A percentile compares a stretch with the other conserved stretches of the same genome.
Conservation (phyloP, 1,284 basidiomycete species). For the Melampsora americana region DNA sequence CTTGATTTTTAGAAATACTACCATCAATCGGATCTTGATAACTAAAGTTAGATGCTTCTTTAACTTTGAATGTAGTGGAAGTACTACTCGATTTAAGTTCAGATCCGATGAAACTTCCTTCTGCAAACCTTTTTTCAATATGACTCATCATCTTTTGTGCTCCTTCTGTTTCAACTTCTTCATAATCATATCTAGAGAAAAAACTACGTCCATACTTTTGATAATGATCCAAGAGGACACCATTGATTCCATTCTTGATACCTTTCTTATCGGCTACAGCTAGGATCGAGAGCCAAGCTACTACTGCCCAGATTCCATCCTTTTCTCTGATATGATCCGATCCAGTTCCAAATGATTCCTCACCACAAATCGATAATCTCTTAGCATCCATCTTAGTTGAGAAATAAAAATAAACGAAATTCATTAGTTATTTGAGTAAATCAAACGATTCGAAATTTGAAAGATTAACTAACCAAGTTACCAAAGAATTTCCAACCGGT, state of each 20-base stretch:
- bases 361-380: slow-evolving; percentile 92
- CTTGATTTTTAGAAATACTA: slow-evolving; percentile 90
- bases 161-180: slow-evolving; percentile 87
- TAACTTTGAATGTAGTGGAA: slow-evolving; percentile 71
- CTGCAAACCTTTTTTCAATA: slow-evolving; percentile 69
- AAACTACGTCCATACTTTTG: slow-evolving; percentile 90
- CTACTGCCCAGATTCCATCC: slow-evolving; percentile 95
- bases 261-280: slow-evolving; percentile 79
- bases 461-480: slow-evolving; percentile 62
- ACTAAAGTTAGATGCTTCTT: slow-evolving; percentile 77
- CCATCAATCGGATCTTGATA: slow-evolving; percentile 97
- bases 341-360: slow-evolving; percentile 98
- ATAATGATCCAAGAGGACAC: slow-evolving; percentile 82
- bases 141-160: slow-evolving; percentile 79
- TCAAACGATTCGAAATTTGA: background rate
- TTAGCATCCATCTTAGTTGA: slow-evolving; percentile 81
- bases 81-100: slow-evolving; percentile 67
- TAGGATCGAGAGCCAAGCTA: slow-evolving; percentile 98
- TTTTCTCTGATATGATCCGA: slow-evolving; percentile 99
- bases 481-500: slow-evolving; percentile 99
- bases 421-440: background rate
- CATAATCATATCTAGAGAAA: slow-evolving; percentile 79
- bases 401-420: background rate
- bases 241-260: slow-evolving; percentile 79
- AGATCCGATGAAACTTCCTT: slow-evolving; percentile 66